Percentiles rank a stretch among this genome's conserved stretches.
These are phyloP conservation scores for Quercus phellos DNA, from an alignment of 331 rosid species.

Conservation along the genomic window DNA sequence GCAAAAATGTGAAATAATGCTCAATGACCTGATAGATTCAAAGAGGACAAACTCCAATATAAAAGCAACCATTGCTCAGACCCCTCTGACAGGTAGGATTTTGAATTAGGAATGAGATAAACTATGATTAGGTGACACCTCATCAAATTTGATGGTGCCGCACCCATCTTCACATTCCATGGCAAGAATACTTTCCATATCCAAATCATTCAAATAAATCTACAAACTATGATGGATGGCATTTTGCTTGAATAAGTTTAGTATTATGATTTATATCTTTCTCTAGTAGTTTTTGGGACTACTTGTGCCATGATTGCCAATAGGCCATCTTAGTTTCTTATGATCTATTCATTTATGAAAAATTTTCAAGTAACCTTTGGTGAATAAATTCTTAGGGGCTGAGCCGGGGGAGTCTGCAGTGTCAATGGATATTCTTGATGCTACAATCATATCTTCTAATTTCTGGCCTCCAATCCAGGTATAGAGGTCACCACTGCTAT, in stretches of 20 bases:
- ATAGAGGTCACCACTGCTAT: not conserved
- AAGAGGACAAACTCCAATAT: constrained; percentile 72
- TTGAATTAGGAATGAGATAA: not conserved
- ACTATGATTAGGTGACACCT: not conserved
- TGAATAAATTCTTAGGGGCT: constrained; percentile 34
- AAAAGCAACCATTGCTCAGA: constrained; percentile 71
- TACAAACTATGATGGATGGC: not conserved
- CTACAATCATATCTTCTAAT: constrained; percentile 82
- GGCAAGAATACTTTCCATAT: not conserved
- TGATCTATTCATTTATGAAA: not conserved
- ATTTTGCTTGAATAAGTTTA: no score
- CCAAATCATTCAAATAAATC: not conserved
- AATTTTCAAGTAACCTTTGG: constrained; percentile 13
- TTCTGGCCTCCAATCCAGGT: constrained; percentile 99
- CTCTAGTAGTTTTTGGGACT: not conserved
- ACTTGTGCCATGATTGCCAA: not conserved
- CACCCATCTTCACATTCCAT: not conserved
- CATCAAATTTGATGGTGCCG: not conserved
- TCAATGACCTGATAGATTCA: constrained; percentile 85
- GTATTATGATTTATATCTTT: not conserved
- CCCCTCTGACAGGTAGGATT: constrained; percentile 50
- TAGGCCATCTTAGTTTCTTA: not conserved
- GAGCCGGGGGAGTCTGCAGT: constrained; percentile 37
- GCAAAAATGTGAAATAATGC: constrained; percentile 98
- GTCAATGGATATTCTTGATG: constrained; percentile 68